Evolutionary conservation across 2,329 filamentous ascomycete genomes (phyloP), one percentile per base, ranked within the genome.

Genomic region (Pseudogymnoascus sp.): DNA sequence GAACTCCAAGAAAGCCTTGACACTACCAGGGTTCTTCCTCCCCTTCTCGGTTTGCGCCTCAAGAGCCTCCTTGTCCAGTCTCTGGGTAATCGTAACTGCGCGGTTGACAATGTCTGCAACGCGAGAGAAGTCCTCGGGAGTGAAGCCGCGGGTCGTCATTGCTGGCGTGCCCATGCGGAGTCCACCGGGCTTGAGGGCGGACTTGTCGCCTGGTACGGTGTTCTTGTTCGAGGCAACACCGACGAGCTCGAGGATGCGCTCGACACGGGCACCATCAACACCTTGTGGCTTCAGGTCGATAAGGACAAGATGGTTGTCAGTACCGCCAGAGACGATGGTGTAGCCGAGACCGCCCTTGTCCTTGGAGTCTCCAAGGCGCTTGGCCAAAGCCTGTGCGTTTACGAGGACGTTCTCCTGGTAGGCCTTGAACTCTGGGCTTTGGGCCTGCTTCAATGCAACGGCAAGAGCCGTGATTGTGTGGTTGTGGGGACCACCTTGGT

Each of bases 151-250:
- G 17, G 91, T 96, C 21, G 95, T 97, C 95, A 99, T 99, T 69
- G 95, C 95, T 0, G 95, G 95, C 0, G 93, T 95, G 63, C 95
- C 95, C 78, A 99, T 93, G 69, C 95, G 88, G 68, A 99, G 83
- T 67, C 95, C 95, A 69, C 93, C 93, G 13, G 95, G 95, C 68
- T 93, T 91, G 73, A 99, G 84, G 1, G 95, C 95, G 0, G 92
- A 96, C 74, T 88, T 91, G 78, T 99, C 95, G 47, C 93, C 95
- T 1, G 95, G 95, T 0, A 97, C 93, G 7, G 95, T 97, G 80
- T 99, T 99, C 84, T 99, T 99, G 83, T 99, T 99, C 74, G 90
- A 89, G n/a, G 95, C 95, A 62, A 97, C 93, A 71, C 93, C 93
- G 68, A 96, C 91, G 57, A 96, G 85, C 76, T 97, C 93, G 23